These are phyloP conservation scores for Aspergillus neoniger DNA, from an alignment of 2,329 filamentous ascomycete genomes.

Conservation along the genomic window DNA sequence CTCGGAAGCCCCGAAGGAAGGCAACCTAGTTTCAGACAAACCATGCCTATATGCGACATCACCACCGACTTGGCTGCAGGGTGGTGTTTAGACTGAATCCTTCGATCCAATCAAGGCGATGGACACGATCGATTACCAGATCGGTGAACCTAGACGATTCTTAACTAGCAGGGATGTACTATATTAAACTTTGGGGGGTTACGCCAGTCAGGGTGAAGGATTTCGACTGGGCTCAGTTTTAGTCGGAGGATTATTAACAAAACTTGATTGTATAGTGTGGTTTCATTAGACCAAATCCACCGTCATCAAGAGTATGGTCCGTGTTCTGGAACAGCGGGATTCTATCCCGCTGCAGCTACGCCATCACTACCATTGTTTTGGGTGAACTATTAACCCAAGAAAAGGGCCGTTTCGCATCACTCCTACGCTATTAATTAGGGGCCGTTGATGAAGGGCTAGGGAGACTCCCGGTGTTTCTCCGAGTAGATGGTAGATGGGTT, in stretches of 20 bases:
- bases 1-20: not conserved
- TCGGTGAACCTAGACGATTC: constrained; percentile 1
- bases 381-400: no score
- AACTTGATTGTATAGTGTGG: not conserved
- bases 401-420: not conserved
- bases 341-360: not conserved
- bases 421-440: not conserved
- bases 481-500: not conserved
- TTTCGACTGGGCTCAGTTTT: not conserved
- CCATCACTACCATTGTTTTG: no score
- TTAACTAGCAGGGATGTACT: not conserved
- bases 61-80: not conserved
- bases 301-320: not conserved
- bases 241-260: not conserved
- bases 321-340: constrained; percentile 9
- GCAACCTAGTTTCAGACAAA: not conserved
- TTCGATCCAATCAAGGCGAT: not conserved
- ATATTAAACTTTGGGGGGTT: not conserved
- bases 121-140: not conserved
- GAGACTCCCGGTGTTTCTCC: not conserved
- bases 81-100: not conserved
- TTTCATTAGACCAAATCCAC: not conserved
- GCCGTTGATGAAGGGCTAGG: not conserved
- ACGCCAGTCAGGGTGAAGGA: not conserved
- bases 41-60: not conserved